Evolutionary conservation across 441 rosid genomes (phyloP), one percentile per base, ranked within the genome.

Genomic region (Gossypium lobatum): DNA sequence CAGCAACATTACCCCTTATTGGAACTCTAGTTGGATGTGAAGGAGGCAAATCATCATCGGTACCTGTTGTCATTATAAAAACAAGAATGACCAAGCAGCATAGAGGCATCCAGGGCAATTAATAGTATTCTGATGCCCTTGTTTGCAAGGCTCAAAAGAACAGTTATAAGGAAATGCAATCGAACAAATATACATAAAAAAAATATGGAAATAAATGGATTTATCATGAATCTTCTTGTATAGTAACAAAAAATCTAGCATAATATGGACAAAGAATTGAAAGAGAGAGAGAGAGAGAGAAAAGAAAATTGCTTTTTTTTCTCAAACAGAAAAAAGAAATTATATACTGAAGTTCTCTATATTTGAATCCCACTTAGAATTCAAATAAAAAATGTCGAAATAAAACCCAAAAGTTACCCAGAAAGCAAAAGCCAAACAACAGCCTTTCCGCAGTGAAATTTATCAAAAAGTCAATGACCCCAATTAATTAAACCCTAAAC

Each of bases 11-110:
- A 73, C 75, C 75, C 64, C 80, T 79, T 72, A 78, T 73, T 74
- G 69, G 73, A 82, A 72, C 65, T 79, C 76, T 71, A 75, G 77
- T 80, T 83, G 76, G 84, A 78, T 71, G 80, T 76, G 82, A 77
- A 39, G 83, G 80, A 75, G 84, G 83, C 60, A 80, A 72, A 85
- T 87, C 88, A 75, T 76, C 79, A 55, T 86, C 89, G 79, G 89
- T 81, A 78, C 85, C 88, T 83, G 85, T 62, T 80, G 17, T 75
- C 75, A 64, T 60, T 57, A 48, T 64, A 48, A 48, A 60, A 21
- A 10, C 50, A 64, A 17, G 53, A 42, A 77, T 78, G 17, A 63
- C 34, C 17, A 46, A 53, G 73, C 59, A 13, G 71, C 26, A 61
- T 17, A 25, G 62, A 39, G 62, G 70, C 75, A 50, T 25, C 71